Evolutionary conservation across 257 asterid species (phyloP), one percentile per base, ranked within the genome.

Genomic region (Buddleja alternifolia): DNA sequence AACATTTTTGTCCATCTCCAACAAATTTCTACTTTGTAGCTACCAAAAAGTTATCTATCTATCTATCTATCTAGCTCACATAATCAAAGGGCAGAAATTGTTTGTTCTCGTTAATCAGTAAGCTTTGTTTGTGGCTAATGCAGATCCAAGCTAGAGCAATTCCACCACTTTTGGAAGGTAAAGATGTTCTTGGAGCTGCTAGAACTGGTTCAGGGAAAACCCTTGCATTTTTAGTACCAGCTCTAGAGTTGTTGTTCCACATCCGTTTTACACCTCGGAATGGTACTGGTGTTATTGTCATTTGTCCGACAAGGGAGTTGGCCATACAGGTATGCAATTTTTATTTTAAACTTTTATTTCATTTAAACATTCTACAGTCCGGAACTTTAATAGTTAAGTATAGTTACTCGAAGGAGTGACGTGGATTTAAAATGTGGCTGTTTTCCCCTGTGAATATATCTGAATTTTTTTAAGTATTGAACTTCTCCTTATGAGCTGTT

Each of bases 121-220:
- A n/a, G n/a, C n/a, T n/a, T n/a, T n/a, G n/a, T n/a, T n/a, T n/a
- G n/a, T n/a, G n/a, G n/a, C n/a, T n/a, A n/a, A n/a, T 71, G 66
- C 62, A 86, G 92, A 83, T 86, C 70, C 92, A 86, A 79, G 86
- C 84, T 2, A 72, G 80, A 53, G 75, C 89, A 21, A 86, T 86
- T 59, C 86, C 89, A 9, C 86, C 83, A 19, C 80, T 86, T 53
- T 21, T 83, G 67, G 83, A 78, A 69, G 87, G 86, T 4, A 75
- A 79, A 72, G 89, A 81, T 80, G 84, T 86, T 57, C 87, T 86
- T 4, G 92, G 89, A 71, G 86, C 89, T 71, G 92, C 92, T 59
- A 77, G 92, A 60, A 83, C 92, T 14, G 92, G 92, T 67, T 86
- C 92, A 0, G 92, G 92, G 44, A 86, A 86, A 77, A 86, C 92